These are phyloP conservation scores for Suhomyces canberraensis DNA, from an alignment of 805 yeast species.

Conservation along the genomic window DNA sequence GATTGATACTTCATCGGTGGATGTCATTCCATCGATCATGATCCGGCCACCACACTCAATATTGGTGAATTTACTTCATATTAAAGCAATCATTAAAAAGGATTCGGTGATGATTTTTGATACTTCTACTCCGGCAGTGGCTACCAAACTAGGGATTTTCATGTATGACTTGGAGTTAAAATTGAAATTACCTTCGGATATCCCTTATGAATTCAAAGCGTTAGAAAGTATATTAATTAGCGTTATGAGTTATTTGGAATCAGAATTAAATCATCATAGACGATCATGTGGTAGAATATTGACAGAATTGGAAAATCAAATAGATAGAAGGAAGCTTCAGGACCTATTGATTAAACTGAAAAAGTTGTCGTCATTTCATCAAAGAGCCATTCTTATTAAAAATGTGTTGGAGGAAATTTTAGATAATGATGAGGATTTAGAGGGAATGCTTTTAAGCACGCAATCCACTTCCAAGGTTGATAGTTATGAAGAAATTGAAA, in stretches of 20 bases:
- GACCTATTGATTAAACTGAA: conserved; percentile 74
- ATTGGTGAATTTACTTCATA: conserved; percentile 77
- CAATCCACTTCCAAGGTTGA: conserved; percentile 33
- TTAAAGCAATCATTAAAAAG: conserved; percentile 82
- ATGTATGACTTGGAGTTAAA: conserved; percentile 83
- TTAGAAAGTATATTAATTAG: conserved; percentile 79
- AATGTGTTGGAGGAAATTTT: conserved; percentile 79
- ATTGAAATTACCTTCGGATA: conserved; percentile 38
- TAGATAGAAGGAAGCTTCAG: conserved; percentile 70
- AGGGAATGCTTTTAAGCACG: conserved; percentile 63
- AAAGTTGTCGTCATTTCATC: conserved; percentile 67
- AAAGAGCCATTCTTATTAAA: conserved; percentile 69
- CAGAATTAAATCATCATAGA: conserved; percentile 63
- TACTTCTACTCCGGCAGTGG: conserved; percentile 62
- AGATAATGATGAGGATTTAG: conserved; percentile 83
- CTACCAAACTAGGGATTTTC: conserved; percentile 67
- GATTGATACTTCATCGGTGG: conserved; percentile 69
- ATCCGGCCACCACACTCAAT: conserved; percentile 73
- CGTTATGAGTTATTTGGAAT: conserved; percentile 74
- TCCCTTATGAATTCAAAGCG: conserved; percentile 72
- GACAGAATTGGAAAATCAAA: conserved; percentile 70
- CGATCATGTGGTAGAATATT: conserved; percentile 60
- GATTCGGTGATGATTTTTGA: conserved; percentile 84
- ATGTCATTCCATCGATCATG: conserved; percentile 85
- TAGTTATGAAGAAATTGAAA: conserved; percentile 69